Evolutionary conservation across 306 rosid genomes (phyloP), one percentile per base, ranked within the genome.

Genomic region (Oemleria cerasiformis): DNA sequence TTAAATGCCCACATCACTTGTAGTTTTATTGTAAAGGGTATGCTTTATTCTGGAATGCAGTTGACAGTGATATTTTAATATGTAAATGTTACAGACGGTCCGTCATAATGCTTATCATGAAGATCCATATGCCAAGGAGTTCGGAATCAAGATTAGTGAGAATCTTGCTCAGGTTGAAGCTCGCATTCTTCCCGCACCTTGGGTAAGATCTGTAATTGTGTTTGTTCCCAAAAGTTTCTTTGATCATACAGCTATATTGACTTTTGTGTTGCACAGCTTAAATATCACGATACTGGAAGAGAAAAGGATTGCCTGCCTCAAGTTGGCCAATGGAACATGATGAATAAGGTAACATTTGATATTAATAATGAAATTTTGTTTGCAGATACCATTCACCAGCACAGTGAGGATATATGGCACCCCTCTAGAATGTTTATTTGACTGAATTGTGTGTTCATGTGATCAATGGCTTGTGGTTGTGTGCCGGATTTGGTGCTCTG

Each of bases 301-400:
- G 99, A 92, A 74, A 95, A 80, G 78, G 90, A 95, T 79, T 91
- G 97, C 67, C 78, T 95, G 7, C 99, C 99, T 20, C 96, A 92
- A 81, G 97, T 95, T 80, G 99, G 99, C 9, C 99, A 92, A 9
- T 95, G 99, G 99, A 95, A 95, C 20, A 95, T 95, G 99, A 95
- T 86, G 99, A 89, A 95, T 3, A 95, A 95, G 96, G 99, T 95
- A 68, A 34, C 39, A 36, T 10, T 64, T 53, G 48, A 44, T 30
- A 30, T 48, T 8, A 14, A 45, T 25, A 5, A 49, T 12, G 21
- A 16, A 49, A 38, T 45, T 5, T 66, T 49, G 19, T 49, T 14
- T 49, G 55, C n/a, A 16, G 8, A 16, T 7, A 48, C 36, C 3
- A 0, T 68, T 59, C n/a, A 14, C 20, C 6, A 39, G 63, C 14